Evolutionary conservation across 495 filamentous ascomycete species (phyloP).

Genomic region (Rostrohypoxylon terebratum): DNA sequence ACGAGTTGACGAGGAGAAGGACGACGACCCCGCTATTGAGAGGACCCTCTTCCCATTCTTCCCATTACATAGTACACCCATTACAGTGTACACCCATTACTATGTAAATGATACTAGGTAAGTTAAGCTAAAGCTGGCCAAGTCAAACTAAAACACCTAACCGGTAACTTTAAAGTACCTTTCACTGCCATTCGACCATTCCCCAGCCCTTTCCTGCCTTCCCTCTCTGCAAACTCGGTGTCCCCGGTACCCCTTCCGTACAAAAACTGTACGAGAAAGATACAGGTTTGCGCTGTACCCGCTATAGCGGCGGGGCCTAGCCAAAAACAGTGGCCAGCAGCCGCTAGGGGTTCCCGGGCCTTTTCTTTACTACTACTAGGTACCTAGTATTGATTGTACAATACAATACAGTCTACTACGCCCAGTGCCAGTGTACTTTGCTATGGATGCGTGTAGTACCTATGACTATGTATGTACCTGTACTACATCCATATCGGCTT

Average conservation of each 20-base stretch:
- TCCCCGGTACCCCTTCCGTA: conserved; percentile 6
- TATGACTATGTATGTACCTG: no score
- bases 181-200: background rate
- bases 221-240: background rate
- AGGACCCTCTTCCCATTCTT: conserved; percentile 26
- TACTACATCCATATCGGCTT: no score
- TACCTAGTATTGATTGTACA: no score
- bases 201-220: no score
- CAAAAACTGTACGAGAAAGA: background rate
- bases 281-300: conserved; percentile 5
- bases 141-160: background rate
- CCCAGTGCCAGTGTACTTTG: no score
- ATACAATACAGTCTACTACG: no score
- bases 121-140: background rate
- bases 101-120: no score
- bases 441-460: no score
- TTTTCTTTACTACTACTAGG: conserved; percentile 36
- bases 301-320: conserved; percentile 38
- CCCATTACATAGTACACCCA: no score
- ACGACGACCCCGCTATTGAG: conserved; percentile 37
- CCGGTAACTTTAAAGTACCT: conserved; percentile 23
- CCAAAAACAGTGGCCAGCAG: conserved; percentile 26
- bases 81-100: no score
- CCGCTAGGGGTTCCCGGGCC: conserved; percentile 46
- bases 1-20: conserved; percentile 11